phyloP scores from a whole-genome alignment of 768 basidiomycete species.

The Tricholoma flavovirens region DNA sequence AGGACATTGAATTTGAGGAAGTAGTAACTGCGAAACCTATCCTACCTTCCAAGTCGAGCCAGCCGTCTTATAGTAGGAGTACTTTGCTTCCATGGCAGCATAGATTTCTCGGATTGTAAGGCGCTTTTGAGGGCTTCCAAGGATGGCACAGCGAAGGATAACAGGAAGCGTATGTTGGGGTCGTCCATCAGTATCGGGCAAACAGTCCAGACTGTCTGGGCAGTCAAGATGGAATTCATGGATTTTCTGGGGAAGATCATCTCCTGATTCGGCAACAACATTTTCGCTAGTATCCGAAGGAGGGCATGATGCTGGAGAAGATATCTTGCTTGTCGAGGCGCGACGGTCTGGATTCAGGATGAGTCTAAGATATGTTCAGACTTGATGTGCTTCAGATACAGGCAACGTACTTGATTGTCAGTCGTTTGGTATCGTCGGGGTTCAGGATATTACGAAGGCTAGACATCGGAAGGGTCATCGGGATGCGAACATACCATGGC shows the following conservation, averaged over 20 bases:
- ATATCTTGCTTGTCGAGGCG: slow-evolving; percentile 22
- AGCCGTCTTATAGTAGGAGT: slow-evolving; percentile 73
- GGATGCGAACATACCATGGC: slow-evolving; percentile 19
- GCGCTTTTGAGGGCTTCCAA: slow-evolving; percentile 69
- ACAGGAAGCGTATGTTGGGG: slow-evolving; percentile 84
- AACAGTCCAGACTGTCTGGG: slow-evolving; percentile 70
- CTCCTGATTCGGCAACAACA: slow-evolving; percentile 23
- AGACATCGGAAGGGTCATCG: slow-evolving; percentile 35
- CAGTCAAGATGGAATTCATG: slow-evolving; percentile 71
- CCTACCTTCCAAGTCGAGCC: slow-evolving; percentile 81
- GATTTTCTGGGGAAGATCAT: slow-evolving; percentile 9
- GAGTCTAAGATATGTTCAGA: slow-evolving; percentile 13
- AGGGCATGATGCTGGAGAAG: slow-evolving; percentile 26
- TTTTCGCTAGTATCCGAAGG: slow-evolving; percentile 27
- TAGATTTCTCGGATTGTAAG: slow-evolving; percentile 84
- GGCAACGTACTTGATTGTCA: slow-evolving; percentile 36
- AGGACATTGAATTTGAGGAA: slow-evolving; percentile 9
- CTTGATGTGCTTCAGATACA: slow-evolving; percentile 4
- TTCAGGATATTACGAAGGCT: slow-evolving; percentile 53
- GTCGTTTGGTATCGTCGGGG: slow-evolving; percentile 38
- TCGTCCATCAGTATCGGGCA: slow-evolving; percentile 72
- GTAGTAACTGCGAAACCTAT: slow-evolving; percentile 9
- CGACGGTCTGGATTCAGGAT: slow-evolving; percentile 21
- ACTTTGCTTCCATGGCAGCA: slow-evolving; percentile 82
- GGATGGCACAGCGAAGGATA: slow-evolving; percentile 78